Evolutionary conservation across 148 eudicot genomes (phyloP).

Genomic region (Rhododendron ferrugineum): DNA sequence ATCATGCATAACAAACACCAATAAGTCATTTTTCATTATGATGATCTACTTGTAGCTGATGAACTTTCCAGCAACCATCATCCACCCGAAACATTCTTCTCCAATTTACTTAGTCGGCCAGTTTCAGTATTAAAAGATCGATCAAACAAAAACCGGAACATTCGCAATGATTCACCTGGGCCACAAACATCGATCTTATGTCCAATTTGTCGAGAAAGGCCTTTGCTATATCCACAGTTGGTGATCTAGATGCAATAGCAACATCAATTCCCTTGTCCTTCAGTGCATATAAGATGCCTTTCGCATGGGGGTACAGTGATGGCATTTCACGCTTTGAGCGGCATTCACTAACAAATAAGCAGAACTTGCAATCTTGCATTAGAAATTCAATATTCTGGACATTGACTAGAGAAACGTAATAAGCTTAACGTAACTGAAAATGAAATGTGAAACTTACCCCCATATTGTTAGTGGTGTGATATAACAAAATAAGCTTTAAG

Average conservation of each 20-base stretch:
- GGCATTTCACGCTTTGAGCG: constrained; percentile 92
- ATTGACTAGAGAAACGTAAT: neutral
- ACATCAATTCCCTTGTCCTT: constrained; percentile 80
- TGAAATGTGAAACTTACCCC: neutral
- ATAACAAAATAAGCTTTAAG: neutral
- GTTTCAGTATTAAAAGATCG: neutral
- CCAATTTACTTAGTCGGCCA: neutral
- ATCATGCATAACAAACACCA: neutral
- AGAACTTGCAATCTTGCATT: neutral
- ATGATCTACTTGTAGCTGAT: neutral
- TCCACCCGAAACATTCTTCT: neutral
- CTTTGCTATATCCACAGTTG: constrained; percentile 88
- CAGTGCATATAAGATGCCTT: constrained; percentile 80
- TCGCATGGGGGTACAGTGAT: constrained; percentile 79
- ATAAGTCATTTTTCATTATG: neutral
- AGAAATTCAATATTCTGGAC: neutral
- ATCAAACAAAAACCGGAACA: neutral
- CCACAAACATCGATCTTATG: constrained; percentile 73
- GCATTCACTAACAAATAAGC: constrained; percentile 60
- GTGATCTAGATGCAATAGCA: constrained; percentile 97
- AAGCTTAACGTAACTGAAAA: neutral
- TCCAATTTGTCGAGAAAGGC: constrained; percentile 78
- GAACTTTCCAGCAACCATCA: neutral
- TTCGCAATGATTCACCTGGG: constrained; percentile 58
- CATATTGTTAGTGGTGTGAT: too few species aligned